Conservation (phyloP, 1,139 yeast species). For the Magnusiomyces suaveolens region DNA sequence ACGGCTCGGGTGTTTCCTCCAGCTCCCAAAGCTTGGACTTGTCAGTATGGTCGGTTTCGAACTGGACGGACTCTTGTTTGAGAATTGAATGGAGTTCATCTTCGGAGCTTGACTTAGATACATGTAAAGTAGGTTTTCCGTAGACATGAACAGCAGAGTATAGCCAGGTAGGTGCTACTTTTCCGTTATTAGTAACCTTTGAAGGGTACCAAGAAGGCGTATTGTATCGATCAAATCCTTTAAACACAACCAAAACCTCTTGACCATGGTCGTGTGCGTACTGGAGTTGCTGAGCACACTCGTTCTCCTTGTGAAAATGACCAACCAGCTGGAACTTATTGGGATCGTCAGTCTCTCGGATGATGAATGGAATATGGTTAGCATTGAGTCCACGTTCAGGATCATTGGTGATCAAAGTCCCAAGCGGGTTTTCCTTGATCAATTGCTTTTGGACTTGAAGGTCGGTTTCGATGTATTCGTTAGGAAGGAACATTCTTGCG, state of each 20-base stretch:
- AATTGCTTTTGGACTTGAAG: slow-evolving; percentile 38
- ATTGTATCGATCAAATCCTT: slow-evolving; percentile 46
- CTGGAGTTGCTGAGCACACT: slow-evolving; percentile 41
- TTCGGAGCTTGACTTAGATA: slow-evolving; percentile 28
- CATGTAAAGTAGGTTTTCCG: slow-evolving; percentile 37
- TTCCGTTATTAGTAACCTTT: slow-evolving; percentile 42
- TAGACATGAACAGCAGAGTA: slow-evolving; percentile 52
- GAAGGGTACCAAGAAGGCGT: slow-evolving; percentile 56
- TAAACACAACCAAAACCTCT: slow-evolving; percentile 45
- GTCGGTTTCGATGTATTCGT: slow-evolving; percentile 22
- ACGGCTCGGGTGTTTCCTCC: slow-evolving; percentile 48
- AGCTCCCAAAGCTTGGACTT: slow-evolving; percentile 44
- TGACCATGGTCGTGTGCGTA: slow-evolving; percentile 20
- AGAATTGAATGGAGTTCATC: slow-evolving; percentile 40
- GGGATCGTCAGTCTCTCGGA: slow-evolving; percentile 21
- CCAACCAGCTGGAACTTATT: slow-evolving; percentile 42
- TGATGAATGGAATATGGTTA: slow-evolving; percentile 50
- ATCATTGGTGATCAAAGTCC: slow-evolving; percentile 41
- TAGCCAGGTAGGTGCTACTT: slow-evolving; percentile 67
- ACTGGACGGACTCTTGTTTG: slow-evolving; percentile 39
- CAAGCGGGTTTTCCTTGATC: slow-evolving; percentile 44
- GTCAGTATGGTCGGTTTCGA: slow-evolving; percentile 36
- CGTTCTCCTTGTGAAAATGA: slow-evolving; percentile 50
- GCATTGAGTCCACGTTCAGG: slow-evolving; percentile 36
- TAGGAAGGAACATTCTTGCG: slow-evolving; percentile 29